These are phyloP conservation scores for Codiaeum variegatum DNA, from an alignment of 441 rosid genomes.

Conservation along the genomic window DNA sequence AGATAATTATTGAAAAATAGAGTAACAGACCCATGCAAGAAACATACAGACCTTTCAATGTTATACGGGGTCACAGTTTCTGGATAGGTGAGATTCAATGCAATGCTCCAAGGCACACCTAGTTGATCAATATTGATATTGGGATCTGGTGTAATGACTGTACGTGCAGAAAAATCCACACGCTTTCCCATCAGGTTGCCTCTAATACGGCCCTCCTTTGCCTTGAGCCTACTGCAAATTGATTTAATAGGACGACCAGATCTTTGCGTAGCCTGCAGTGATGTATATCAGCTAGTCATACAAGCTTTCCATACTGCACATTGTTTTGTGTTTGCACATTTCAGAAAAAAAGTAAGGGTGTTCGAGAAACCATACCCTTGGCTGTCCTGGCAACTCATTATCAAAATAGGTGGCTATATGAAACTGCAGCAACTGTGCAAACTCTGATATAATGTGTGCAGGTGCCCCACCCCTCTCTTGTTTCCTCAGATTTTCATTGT, in stretches of 20 bases:
- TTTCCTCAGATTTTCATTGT: constrained; percentile 84
- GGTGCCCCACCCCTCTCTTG: constrained; percentile 99
- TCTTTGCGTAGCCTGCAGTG: constrained; percentile 85
- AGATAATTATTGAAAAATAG: not conserved
- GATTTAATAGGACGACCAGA: constrained; percentile 99
- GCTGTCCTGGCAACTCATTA: constrained; percentile 98
- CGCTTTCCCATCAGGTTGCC: constrained; percentile 98
- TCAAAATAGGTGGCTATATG: constrained; percentile 97
- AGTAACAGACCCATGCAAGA: not conserved
- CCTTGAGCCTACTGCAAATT: constrained; percentile 95
- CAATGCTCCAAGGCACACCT: constrained; percentile 99
- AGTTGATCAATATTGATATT: constrained; percentile 88
- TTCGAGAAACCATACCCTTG: constrained; percentile 59
- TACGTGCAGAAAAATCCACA: constrained; percentile 98
- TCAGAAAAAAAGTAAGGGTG: not conserved
- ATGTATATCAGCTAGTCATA: not conserved
- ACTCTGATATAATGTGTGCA: constrained; percentile 96
- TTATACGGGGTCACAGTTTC: constrained; percentile 98
- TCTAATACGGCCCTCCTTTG: constrained; percentile 95
- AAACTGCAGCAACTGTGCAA: constrained; percentile 90
- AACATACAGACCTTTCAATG: constrained; percentile 64
- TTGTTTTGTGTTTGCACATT: not conserved
- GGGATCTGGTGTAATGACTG: constrained; percentile 97
- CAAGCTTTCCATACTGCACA: not conserved
- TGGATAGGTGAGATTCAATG: constrained; percentile 91